Evolutionary conservation across 1,139 yeast species (phyloP), one percentile per base, ranked within the genome.

Genomic region (Kodamaea alishanica): DNA sequence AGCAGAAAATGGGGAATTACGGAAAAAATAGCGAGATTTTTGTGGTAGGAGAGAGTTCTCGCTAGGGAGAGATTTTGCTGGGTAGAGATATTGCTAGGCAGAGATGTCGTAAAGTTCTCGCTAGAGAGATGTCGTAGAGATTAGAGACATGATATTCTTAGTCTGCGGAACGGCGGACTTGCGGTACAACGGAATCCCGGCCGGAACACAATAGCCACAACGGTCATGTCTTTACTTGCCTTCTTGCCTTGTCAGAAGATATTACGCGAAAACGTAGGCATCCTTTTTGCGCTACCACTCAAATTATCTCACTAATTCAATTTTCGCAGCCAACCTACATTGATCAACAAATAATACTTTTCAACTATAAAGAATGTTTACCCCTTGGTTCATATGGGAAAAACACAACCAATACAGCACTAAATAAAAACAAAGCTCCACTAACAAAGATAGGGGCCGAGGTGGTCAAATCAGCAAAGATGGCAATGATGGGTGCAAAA

Each of bases 401-500:
- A 39, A 65, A 56, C 10, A 64, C 38, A 7, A 61, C 61, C 44
- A 69, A 47, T 1, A 65, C 41, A 0, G 71, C 74, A 2, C 72
- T 55, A 22, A 58, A 44, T 24, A 70, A 42, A 41, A 69, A 69
- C 26, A 69, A 52, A 0, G 74, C 72, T 1, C 75, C 75, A 36
- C 70, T 61, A 2, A 68, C 73, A 46, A 55, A 69, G 24, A 69
- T 68, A 1, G 75, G 75, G 2, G 70, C 74, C 6, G 71, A 56
- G 3, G 73, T 67, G 8, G 63, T 56, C 45, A 69, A 60, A 44
- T 69, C 64, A 2, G 74, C 75, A 43, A 52, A 68, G 26, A 68
- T 69, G 24, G 71, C 74, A 44, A 70, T 67, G 31, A 69, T 63
- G 24, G 75, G 75, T 6, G 73, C 69, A 52, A 69, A 70, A 8